Conservation (phyloP, 208 protist genomes). For the Acanthamoeba healyi region DNA sequence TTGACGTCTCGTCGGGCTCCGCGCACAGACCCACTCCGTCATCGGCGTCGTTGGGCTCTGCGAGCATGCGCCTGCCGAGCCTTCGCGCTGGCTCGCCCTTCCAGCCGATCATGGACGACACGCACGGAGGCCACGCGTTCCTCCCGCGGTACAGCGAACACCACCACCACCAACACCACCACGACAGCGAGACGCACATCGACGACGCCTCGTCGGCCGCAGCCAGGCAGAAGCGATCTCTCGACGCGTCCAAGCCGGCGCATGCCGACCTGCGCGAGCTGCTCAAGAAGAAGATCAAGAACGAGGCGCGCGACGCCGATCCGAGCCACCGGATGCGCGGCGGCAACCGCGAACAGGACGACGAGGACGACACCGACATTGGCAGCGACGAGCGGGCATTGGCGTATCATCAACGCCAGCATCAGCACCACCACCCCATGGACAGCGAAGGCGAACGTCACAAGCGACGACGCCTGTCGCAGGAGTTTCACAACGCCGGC, state of each 20-base stretch:
- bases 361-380: background rate
- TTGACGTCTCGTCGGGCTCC: background rate
- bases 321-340: background rate
- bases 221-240: background rate
- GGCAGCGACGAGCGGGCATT: background rate
- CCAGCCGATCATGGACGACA: slow-evolving; percentile 25
- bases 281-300: slow-evolving; percentile 47
- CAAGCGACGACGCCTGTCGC: background rate
- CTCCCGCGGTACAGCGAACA: background rate
- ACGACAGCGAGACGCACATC: background rate
- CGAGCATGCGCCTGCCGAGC: slow-evolving; percentile 10
- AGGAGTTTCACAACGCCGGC: background rate
- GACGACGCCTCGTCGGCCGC: background rate
- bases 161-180: background rate
- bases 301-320: background rate
- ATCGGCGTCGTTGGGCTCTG: background rate
- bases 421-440: no score
- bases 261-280: slow-evolving; percentile 27
- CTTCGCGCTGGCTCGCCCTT: background rate
- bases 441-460: background rate
- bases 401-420: no score
- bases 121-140: background rate
- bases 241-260: background rate
- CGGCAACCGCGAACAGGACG: background rate
- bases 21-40: background rate